Percentiles rank a stretch among this genome's conserved stretches.
These are phyloP conservation scores for Vanrija sp. DNA, from an alignment of 1,284 basidiomycete species.

Conservation along the genomic window DNA sequence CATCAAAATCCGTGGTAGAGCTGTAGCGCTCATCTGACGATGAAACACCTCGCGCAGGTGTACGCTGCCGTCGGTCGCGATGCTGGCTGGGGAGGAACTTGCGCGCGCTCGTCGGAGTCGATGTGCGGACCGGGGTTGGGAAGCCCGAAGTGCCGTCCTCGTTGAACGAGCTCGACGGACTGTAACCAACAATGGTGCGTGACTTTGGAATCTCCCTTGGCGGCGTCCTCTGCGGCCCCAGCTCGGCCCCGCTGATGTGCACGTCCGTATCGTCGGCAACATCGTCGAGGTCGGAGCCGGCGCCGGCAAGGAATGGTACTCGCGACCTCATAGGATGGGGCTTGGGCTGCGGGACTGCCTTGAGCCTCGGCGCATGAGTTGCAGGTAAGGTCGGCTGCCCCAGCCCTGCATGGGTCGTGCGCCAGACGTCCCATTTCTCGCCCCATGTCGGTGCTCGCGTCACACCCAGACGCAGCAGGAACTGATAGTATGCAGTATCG, in stretches of 20 bases:
- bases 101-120: slow-evolving; percentile 4
- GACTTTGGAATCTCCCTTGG: neutral
- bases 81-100: too few relatives aligned
- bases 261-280: slow-evolving; percentile 18
- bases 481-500: slow-evolving; percentile 45
- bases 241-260: neutral
- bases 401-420: slow-evolving; percentile 4
- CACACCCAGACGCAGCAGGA: slow-evolving; percentile 46
- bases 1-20: too few relatives aligned
- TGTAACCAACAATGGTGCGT: slow-evolving; percentile 14
- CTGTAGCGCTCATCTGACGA: too few relatives aligned
- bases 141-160: slow-evolving; percentile 4
- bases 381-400: neutral
- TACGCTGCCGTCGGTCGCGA: neutral
- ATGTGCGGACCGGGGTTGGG: slow-evolving; percentile 7
- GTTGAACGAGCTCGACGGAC: slow-evolving; percentile 3
- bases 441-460: slow-evolving; percentile 46
- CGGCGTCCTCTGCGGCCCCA: neutral
- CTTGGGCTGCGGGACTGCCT: neutral
- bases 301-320: slow-evolving; percentile 41
- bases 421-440: slow-evolving; percentile 45
- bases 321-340: slow-evolving; percentile 17
- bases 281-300: slow-evolving; percentile 44
- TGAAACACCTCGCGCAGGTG: too few relatives aligned
- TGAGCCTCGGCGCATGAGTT: neutral